Percentiles rank a stretch among this genome's conserved stretches.
These are phyloP conservation scores for Piedraia hortae DNA, from an alignment of 2,329 filamentous ascomycete genomes.

Conservation along the genomic window DNA sequence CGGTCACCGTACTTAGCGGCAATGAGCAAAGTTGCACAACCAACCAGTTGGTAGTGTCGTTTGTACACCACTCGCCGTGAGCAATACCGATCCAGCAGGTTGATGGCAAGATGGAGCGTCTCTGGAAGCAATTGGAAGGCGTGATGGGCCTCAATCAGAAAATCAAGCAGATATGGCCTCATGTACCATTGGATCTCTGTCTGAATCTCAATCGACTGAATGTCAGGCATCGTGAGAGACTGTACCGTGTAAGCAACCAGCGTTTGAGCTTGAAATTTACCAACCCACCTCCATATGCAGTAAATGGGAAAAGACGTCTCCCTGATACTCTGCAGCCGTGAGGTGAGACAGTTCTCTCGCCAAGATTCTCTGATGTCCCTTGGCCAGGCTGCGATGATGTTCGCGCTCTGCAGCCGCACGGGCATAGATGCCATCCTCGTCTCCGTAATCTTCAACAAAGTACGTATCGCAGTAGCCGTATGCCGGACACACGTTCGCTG, in stretches of 20 bases:
- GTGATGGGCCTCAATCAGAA: constrained; percentile 86
- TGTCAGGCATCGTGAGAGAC: constrained; percentile 76
- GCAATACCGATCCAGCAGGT: constrained; percentile 91
- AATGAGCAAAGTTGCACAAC: constrained; percentile 83
- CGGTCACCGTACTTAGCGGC: constrained; percentile 96
- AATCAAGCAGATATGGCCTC: constrained; percentile 92
- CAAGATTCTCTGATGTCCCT: constrained; percentile 64
- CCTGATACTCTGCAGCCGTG: constrained; percentile 71
- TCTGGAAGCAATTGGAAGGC: constrained; percentile 84
- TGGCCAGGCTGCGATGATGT: constrained; percentile 48
- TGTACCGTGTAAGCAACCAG: constrained; percentile 13
- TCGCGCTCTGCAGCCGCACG: constrained; percentile 41
- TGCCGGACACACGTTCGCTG: constrained; percentile 19
- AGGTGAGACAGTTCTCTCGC: constrained; percentile 67
- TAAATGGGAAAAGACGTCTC: constrained; percentile 87
- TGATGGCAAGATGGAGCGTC: constrained; percentile 86
- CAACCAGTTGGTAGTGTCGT: constrained; percentile 92
- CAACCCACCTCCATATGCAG: constrained; percentile 62
- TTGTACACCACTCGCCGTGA: constrained; percentile 96
- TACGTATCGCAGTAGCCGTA: constrained; percentile 40
- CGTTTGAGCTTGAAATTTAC: constrained; percentile 1
- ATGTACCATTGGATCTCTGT: constrained; percentile 99
- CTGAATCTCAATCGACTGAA: constrained; percentile 95
- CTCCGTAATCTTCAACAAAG: constrained; percentile 34
- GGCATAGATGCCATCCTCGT: constrained; percentile 25